These are phyloP conservation scores for Pouteria glomerata DNA, from an alignment of 148 eudicot genomes.

Conservation along the genomic window DNA sequence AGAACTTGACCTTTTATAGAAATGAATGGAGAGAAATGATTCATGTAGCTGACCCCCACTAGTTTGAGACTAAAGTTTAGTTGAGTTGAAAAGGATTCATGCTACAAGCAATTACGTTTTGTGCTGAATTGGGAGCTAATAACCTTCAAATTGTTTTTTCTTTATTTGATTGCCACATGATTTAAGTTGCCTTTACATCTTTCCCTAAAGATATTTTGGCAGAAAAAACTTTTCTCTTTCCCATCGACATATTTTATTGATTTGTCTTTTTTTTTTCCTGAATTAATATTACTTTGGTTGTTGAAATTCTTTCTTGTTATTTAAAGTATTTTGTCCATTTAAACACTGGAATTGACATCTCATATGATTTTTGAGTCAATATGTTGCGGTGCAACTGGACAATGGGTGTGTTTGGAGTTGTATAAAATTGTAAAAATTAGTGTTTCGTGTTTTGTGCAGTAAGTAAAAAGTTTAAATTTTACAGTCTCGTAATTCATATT, in stretches of 20 bases:
- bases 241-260: background rate
- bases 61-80: no score
- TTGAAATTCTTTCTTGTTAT: constrained; percentile 3
- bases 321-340: background rate
- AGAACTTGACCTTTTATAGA: no score
- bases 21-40: no score
- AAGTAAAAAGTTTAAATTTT: no score
- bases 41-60: no score
- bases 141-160: background rate
- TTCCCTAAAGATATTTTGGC: background rate
- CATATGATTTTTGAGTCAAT: background rate
- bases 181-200: background rate
- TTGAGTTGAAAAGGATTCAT: background rate
- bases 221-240: background rate
- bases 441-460: no score
- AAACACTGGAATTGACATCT: background rate
- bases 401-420: no score
- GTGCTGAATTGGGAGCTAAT: background rate
- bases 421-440: no score
- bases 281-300: background rate
- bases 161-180: no score
- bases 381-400: background rate
- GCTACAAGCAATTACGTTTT: background rate
- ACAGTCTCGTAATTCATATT: no score
- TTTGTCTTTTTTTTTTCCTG: background rate